Base-by-base conservation (phyloP, 805 yeast genomes). In the Hanseniaspora nectarophila region DNA sequence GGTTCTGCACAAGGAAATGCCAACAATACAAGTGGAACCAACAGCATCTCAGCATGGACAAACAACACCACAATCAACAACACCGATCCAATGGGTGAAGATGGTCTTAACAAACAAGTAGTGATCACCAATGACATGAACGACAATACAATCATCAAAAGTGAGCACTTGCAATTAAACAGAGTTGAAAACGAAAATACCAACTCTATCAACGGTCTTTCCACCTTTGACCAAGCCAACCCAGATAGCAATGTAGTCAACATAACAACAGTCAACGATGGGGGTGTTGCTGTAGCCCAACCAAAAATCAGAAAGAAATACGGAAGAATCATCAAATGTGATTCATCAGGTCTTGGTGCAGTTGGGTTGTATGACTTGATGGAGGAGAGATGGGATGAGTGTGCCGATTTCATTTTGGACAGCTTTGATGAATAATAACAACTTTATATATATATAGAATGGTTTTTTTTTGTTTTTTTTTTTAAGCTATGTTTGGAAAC, bases 321-420 rank as follows among this genome's bases (percentile, higher is more conserved):
- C 61, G 98, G 98, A 21, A 75, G 96, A 55, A 95, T 92, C 2
- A 67, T 89, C 49, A 78, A 81, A 59, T 76, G 92, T 5, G 79
- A 49, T 24, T 40, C 32, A 4, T 49, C 53, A 15, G 53, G 53
- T 8, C n/a, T 42, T 7, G 53, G 80, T 42, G 57, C 73, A 24
- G 90, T 83, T 59, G 88, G 90, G 1, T 62, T 89, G 54, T 82
- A 79, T 68, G 84, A 83, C 55, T 77, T 86, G 13, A 74, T 87
- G 50, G 81, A 80, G 55, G 96, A 86, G 63, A 72, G 88, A 62
- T 85, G 85, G 58, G 87, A 82, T 29, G 97, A 88, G 61, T 85
- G 89, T 1, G 74, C 84, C 16, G 95, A 86, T 61, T 89, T 87
- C 62, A 77, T 90, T 37, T 67, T 82, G 56, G 95, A 85, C 60